Percentiles rank a stretch among this genome's conserved stretches.
Conservation (phyloP, 1,284 basidiomycete species). For the Abortiporus biennis region DNA sequence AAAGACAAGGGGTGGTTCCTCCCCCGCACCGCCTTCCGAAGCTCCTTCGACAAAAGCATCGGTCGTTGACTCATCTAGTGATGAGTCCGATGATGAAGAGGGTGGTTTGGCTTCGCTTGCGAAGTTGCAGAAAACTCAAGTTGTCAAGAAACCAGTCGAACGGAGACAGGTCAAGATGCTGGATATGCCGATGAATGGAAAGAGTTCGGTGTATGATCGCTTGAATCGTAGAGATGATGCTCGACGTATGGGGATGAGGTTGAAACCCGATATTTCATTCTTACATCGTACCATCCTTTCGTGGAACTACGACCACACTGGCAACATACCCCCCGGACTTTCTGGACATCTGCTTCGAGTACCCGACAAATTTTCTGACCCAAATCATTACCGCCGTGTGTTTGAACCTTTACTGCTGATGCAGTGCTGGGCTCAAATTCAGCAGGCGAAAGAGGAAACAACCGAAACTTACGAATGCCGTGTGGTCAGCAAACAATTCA, state of each 20-base stretch:
- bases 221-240: conserved; percentile 54
- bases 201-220: conserved; percentile 41
- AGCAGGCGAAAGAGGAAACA: conserved; percentile 66
- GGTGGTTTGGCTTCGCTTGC: conserved; percentile 56
- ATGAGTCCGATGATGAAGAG: conserved; percentile 30
- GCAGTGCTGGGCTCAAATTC: conserved; percentile 91
- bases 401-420: conserved; percentile 88
- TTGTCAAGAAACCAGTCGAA: conserved; percentile 48
- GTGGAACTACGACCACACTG: conserved; percentile 80
- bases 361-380: conserved; percentile 62
- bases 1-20: conserved; percentile 24
- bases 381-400: conserved; percentile 65
- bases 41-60: conserved; percentile 6
- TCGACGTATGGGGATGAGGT: conserved; percentile 59
- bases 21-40: conserved; percentile 10
- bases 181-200: conserved; percentile 42
- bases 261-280: conserved; percentile 78
- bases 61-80: conserved; percentile 26
- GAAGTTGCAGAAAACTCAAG: conserved; percentile 52
- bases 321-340: conserved; percentile 48
- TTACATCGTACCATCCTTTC: conserved; percentile 81
- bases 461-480: conserved; percentile 50
- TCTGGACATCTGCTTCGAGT: conserved; percentile 37
- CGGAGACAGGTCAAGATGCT: conserved; percentile 70
- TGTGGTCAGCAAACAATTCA: conserved; percentile 57